Percentiles rank a stretch among this genome's conserved stretches.
These are phyloP conservation scores for Sclerotinia trifoliorum DNA, from an alignment of 2,329 filamentous ascomycete species.

Conservation along the genomic window DNA sequence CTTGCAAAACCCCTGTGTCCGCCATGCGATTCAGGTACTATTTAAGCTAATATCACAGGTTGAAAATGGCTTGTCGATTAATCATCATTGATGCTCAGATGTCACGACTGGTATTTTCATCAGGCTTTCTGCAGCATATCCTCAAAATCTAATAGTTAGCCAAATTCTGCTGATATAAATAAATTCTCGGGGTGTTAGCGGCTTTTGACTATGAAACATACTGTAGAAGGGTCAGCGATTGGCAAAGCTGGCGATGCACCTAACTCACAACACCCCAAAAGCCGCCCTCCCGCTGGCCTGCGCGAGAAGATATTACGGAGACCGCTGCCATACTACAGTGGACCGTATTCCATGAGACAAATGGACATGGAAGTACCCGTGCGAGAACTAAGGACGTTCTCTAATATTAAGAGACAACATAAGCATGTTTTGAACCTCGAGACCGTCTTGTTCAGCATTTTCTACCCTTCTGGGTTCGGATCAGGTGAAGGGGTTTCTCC, in stretches of 20 bases:
- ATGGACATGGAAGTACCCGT: conserved; percentile 57
- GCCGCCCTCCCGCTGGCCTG: conserved; percentile 47
- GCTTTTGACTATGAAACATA: background rate
- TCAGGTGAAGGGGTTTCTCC: conserved; percentile 42
- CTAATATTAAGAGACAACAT: conserved; percentile 49
- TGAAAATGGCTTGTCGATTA: background rate
- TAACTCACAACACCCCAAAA: conserved; percentile 42
- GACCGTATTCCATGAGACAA: conserved; percentile 51
- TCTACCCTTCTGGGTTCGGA: conserved; percentile 57
- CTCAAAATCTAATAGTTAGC: background rate
- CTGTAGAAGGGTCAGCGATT: background rate
- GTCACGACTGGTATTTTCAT: background rate
- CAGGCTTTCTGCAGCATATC: background rate
- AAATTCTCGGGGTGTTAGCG: background rate
- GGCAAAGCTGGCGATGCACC: conserved; percentile 6
- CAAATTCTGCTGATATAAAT: background rate
- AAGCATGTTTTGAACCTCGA: conserved; percentile 51
- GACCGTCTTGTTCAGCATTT: conserved; percentile 64
- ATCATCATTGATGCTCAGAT: background rate
- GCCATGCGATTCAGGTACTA: background rate
- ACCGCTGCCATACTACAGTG: conserved; percentile 50
- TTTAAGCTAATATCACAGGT: background rate
- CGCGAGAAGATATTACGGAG: conserved; percentile 48
- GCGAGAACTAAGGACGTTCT: conserved; percentile 47
- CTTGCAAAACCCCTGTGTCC: too few relatives aligned